phyloP scores from a whole-genome alignment of 2,329 filamentous ascomycete species.

The Monosporascus sp. region DNA sequence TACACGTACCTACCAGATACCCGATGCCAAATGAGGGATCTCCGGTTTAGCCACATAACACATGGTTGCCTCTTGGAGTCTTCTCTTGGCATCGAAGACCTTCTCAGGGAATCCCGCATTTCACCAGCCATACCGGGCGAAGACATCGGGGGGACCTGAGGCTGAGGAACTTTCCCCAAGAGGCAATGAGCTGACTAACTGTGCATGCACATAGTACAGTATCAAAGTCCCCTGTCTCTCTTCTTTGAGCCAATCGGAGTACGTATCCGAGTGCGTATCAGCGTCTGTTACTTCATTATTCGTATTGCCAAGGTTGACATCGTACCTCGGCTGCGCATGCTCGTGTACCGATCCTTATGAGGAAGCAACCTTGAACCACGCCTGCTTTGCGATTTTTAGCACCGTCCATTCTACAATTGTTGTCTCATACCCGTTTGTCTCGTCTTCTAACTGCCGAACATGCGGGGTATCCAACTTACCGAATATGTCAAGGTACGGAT shows the following conservation, averaged over 20 bases:
- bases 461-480: conserved; percentile 71
- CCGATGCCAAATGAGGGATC: no score
- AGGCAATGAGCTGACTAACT: not conserved
- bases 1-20: no score
- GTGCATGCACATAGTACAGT: no score
- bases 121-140: not conserved
- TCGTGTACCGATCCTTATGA: not conserved
- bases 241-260: conserved; percentile 6
- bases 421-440: no score
- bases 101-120: conserved; percentile 5
- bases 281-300: no score
- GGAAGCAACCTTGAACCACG: not conserved
- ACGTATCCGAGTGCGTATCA: not conserved
- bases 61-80: not conserved
- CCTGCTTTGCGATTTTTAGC: not conserved
- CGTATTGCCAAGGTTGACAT: not conserved
- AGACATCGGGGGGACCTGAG: not conserved
- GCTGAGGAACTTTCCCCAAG: not conserved
- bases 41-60: not conserved
- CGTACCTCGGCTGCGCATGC: not conserved
- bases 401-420: not conserved
- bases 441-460: conserved; percentile 26
- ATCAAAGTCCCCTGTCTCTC: not conserved
- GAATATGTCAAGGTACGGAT: conserved; percentile 66
- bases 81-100: conserved; percentile 19